Evolutionary conservation across 2,329 filamentous ascomycete genomes (phyloP), one percentile per base, ranked within the genome.

Genomic region (Stachybotrys echinatus): DNA sequence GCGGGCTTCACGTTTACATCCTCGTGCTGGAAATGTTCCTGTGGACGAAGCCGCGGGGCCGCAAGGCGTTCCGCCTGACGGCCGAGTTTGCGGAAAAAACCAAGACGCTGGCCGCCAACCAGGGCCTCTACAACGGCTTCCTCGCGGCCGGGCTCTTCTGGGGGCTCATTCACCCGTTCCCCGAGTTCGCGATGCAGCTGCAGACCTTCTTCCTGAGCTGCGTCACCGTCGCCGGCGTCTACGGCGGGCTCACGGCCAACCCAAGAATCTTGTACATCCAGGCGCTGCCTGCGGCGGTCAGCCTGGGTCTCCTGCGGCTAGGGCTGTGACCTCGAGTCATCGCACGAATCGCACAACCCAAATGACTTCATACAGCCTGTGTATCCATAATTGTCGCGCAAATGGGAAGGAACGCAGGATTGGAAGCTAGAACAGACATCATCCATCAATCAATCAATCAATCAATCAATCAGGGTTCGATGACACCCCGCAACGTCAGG

Each of bases 51-150:
- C 72, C 74, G 2, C 66, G 65, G 23, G 75, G 74, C 37, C 68
- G 64, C 53, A 71, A 69, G 55, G 58, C 73, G 2, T 79, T 79
- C 61, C 60, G 61, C 23, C 63, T 76, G 34, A 69, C 64, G 0
- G 57, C 69, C n/a, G 70, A 75, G 5, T 75, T 74, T 50, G 75
- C 75, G 6, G 59, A 69, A 38, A 57, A 74, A 60, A 75, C 73
- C 4, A 69, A 67, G 52, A 56, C 63, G 4, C 63, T 79, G 34
- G 75, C 73, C 44, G 72, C 72, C 48, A 79, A 78, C 59, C 75
- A 78, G 57, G 75, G 75, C 19, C 65, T 79, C 6, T 79, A 79
- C 64, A 79, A 79, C 57, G 75, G 75, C 40, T 76, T 79, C 49
- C 64, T 79, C n/a, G 70, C 74, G 3, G 74, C 74, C 2, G 75